A percentile compares a stretch with the other conserved stretches of the same genome.
These are phyloP conservation scores for Cryphonectria radicalis DNA, from an alignment of 2,329 filamentous ascomycete species.

Conservation along the genomic window DNA sequence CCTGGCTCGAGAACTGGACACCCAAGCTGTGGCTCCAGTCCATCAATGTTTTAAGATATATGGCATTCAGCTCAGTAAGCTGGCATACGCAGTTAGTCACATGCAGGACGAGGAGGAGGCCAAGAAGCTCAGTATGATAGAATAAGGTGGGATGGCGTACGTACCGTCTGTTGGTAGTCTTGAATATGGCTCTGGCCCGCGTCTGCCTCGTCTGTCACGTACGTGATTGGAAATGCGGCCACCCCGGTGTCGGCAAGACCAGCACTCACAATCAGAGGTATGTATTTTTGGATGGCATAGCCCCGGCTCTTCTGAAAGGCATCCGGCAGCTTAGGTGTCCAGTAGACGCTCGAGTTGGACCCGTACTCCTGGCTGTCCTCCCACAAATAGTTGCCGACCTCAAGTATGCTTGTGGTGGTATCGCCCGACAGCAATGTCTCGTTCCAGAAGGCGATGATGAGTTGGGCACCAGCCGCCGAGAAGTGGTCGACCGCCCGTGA, in stretches of 20 bases:
- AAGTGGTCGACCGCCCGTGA: conserved; percentile 41
- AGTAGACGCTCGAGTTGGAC: conserved; percentile 39
- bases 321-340: conserved; percentile 40
- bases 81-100: not conserved
- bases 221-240: not conserved
- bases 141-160: not conserved
- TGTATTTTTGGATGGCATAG: conserved; percentile 40
- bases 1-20: conserved; percentile 44
- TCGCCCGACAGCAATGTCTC: conserved; percentile 41
- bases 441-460: conserved; percentile 44
- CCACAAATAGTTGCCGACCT: conserved; percentile 43
- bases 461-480: conserved; percentile 41
- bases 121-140: not conserved
- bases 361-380: conserved; percentile 41
- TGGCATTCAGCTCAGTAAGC: conserved; percentile 35
- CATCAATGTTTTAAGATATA: conserved; percentile 14
- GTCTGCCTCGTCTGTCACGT: conserved; percentile 25
- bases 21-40: conserved; percentile 40
- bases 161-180: conserved; percentile 28
- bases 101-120: no score
- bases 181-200: conserved; percentile 23
- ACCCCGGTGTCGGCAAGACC: not conserved
- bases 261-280: conserved; percentile 40
- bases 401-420: conserved; percentile 36
- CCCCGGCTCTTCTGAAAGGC: conserved; percentile 39